Evolutionary conservation across 139 green algal species (phyloP).

Genomic region (Chlorella sp.): DNA sequence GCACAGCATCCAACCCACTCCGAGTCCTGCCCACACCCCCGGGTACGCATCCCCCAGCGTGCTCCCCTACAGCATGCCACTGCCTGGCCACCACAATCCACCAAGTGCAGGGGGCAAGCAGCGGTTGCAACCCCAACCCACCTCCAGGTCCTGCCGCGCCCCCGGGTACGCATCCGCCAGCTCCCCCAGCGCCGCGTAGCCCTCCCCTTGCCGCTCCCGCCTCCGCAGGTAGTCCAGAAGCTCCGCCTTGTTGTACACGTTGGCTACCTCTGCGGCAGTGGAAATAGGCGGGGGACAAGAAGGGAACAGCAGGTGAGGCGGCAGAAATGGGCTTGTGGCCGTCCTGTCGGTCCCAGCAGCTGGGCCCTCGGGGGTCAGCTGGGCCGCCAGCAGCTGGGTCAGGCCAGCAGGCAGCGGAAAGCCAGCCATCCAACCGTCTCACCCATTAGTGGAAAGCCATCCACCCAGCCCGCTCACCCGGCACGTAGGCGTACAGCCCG

Average conservation of each 20-base stretch:
- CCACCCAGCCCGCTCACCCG: not conserved
- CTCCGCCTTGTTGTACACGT: constrained; percentile 32
- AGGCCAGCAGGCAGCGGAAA: no score
- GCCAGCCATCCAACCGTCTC: no score
- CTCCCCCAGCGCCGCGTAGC: constrained; percentile 20
- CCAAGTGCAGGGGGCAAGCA: not conserved
- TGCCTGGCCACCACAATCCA: no score
- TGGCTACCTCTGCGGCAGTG: constrained; percentile 34
- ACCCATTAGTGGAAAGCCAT: no score
- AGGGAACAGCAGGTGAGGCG: not conserved
- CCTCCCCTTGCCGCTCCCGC: constrained; percentile 12
- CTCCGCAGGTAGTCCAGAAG: constrained; percentile 33
- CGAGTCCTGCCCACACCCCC: no score
- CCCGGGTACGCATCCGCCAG: constrained; percentile 20
- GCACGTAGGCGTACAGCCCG: constrained; percentile 9
- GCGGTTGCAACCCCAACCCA: not conserved
- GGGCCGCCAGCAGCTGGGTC: no score
- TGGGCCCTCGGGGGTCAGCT: no score
- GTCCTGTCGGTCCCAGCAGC: no score
- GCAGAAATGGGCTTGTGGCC: not conserved
- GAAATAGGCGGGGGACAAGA: not conserved
- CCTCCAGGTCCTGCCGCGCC: constrained; percentile 18
- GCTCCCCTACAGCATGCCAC: no score
- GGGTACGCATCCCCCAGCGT: no score
- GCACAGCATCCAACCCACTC: no score